phyloP scores from a whole-genome alignment of 2,329 filamentous ascomycete species.

The Neonectria punicea region DNA sequence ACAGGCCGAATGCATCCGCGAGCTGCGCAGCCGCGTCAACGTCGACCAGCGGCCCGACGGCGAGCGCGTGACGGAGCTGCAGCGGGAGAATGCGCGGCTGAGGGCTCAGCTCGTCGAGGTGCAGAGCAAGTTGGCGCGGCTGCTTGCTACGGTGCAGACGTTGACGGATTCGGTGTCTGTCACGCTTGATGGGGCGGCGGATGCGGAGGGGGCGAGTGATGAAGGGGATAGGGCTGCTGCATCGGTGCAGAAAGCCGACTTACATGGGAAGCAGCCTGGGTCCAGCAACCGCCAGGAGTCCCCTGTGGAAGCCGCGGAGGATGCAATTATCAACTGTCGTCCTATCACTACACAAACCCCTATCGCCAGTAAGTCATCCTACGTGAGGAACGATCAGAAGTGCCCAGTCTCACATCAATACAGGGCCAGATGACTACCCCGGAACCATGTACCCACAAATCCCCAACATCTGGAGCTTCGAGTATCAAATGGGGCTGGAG shows the following conservation, averaged over 20 bases:
- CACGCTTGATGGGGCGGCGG: conserved; percentile 35
- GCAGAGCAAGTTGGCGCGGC: conserved; percentile 38
- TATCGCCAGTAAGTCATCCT: neutral
- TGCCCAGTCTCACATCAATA: neutral
- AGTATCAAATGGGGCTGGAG: conserved; percentile 46
- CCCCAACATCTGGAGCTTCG: conserved; percentile 45
- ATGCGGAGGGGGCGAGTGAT: neutral
- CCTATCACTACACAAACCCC: neutral
- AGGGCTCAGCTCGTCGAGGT: conserved; percentile 45
- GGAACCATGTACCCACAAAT: conserved; percentile 39
- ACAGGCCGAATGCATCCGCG: conserved; percentile 43
- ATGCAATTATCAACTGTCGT: neutral
- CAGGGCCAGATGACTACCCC: neutral
- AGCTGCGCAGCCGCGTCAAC: conserved; percentile 39
- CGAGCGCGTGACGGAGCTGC: conserved; percentile 38
- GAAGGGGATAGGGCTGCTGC: neutral
- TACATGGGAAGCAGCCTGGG: neutral
- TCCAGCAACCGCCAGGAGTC: neutral
- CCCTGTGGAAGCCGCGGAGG: neutral
- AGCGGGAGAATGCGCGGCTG: conserved; percentile 42
- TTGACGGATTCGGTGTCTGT: conserved; percentile 39
- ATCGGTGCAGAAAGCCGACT: neutral
- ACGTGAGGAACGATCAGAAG: neutral
- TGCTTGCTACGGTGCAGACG: conserved; percentile 40
- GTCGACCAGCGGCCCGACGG: conserved; percentile 35